These are phyloP conservation scores for Macrocystidia cucumis DNA, from an alignment of 1,284 basidiomycete species.

Conservation along the genomic window DNA sequence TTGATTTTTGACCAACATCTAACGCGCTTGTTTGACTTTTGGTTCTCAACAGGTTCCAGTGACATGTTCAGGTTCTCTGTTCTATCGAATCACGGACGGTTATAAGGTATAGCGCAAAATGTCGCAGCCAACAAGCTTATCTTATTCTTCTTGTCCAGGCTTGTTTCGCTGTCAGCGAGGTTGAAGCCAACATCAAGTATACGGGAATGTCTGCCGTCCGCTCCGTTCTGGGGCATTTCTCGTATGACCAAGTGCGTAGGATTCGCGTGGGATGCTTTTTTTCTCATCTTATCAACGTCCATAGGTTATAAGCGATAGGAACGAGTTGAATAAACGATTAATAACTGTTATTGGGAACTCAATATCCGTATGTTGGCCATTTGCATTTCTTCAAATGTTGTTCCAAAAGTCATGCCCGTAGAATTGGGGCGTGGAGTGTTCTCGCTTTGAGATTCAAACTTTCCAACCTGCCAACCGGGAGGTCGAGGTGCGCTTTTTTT, in stretches of 20 bases:
- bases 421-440: slow-evolving; percentile 49
- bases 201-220: slow-evolving; percentile 45
- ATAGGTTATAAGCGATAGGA: slow-evolving; percentile 42
- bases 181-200: slow-evolving; percentile 36
- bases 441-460: slow-evolving; percentile 44
- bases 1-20: not conserved
- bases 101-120: slow-evolving; percentile 27
- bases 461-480: slow-evolving; percentile 46
- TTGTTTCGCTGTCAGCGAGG: slow-evolving; percentile 39
- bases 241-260: slow-evolving; percentile 29
- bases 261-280: not conserved
- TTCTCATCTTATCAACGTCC: slow-evolving; percentile 5
- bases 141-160: slow-evolving; percentile 17
- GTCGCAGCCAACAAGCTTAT: not conserved
- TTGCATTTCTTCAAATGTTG: not conserved
- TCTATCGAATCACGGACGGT: slow-evolving; percentile 39
- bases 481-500: slow-evolving; percentile 31
- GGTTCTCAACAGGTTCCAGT: slow-evolving; percentile 30
- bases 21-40: not conserved
- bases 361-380: slow-evolving; percentile 24
- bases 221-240: slow-evolving; percentile 40
- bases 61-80: slow-evolving; percentile 39
- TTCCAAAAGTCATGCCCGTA: slow-evolving; percentile 11
- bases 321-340: slow-evolving; percentile 38
- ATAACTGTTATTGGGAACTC: slow-evolving; percentile 39